Percentiles rank a stretch among this genome's conserved stretches.
These are phyloP conservation scores for Stagonosporopsis tanaceti DNA, from an alignment of 2,329 filamentous ascomycete species.

Conservation along the genomic window DNA sequence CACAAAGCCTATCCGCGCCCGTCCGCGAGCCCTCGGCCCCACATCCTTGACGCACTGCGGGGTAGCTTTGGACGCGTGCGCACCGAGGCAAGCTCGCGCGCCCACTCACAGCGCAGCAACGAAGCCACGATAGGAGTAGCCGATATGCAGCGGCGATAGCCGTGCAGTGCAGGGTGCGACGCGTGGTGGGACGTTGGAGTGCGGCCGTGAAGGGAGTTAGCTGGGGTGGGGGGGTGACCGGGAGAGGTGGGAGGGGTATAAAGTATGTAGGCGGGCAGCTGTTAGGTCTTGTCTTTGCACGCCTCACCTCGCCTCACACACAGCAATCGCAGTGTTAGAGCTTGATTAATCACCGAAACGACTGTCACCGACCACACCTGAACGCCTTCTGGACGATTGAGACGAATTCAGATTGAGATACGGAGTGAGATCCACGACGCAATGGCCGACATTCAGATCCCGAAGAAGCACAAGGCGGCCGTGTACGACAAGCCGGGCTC, in stretches of 20 bases:
- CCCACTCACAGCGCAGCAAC: not conserved
- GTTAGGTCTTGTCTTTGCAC: no score
- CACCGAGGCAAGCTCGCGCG: not conserved
- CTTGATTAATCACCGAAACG: no score
- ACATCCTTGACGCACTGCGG: slow-evolving; percentile 14
- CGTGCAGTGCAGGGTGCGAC: not conserved
- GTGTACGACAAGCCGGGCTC: slow-evolving; percentile 72
- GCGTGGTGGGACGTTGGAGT: not conserved
- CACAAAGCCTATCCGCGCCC: not conserved
- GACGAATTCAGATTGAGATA: not conserved
- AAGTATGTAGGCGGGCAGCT: no score
- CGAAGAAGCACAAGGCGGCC: slow-evolving; percentile 68
- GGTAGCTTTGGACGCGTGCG: slow-evolving; percentile 1
- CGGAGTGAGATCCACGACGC: not conserved
- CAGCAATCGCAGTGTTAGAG: no score
- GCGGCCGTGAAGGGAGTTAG: not conserved
- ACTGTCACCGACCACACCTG: no score
- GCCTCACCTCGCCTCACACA: no score
- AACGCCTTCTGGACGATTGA: no score
- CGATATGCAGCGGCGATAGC: not conserved
- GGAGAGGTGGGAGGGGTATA: not conserved
- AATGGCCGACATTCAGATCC: slow-evolving; percentile 47
- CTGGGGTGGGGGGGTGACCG: not conserved
- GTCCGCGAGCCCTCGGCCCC: not conserved
- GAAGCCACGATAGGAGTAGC: slow-evolving; percentile 3